Percentiles rank a stretch among this genome's conserved stretches.
These are phyloP conservation scores for Oemleria cerasiformis DNA, from an alignment of 306 rosid genomes.

Conservation along the genomic window DNA sequence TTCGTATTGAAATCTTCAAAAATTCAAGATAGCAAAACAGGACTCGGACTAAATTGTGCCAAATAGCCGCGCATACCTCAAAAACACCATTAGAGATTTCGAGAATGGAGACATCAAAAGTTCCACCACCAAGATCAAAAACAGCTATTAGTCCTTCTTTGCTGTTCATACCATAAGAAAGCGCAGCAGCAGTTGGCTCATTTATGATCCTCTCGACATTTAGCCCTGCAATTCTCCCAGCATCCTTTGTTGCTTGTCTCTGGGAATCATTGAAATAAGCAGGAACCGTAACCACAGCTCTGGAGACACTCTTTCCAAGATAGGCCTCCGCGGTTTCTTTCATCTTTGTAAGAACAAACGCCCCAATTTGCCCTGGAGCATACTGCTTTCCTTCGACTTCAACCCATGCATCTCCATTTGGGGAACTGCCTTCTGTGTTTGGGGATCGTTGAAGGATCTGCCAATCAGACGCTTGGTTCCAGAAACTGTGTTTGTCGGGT, in stretches of 20 bases:
- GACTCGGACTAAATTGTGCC: background rate
- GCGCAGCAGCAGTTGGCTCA: slow-evolving; percentile 96
- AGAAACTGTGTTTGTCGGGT: slow-evolving; percentile 75
- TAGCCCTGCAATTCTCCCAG: slow-evolving; percentile 88
- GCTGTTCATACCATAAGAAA: slow-evolving; percentile 91
- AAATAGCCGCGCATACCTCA: slow-evolving; percentile 47
- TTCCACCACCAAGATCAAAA: slow-evolving; percentile 94
- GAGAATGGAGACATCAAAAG: slow-evolving; percentile 90
- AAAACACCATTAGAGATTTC: slow-evolving; percentile 94
- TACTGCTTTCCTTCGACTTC: slow-evolving; percentile 83
- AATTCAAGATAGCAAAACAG: background rate
- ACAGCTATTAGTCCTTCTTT: slow-evolving; percentile 94
- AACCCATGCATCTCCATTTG: slow-evolving; percentile 98
- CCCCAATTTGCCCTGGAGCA: slow-evolving; percentile 89
- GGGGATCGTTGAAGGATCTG: slow-evolving; percentile 77
- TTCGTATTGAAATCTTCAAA: slow-evolving; percentile 2
- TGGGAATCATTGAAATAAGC: slow-evolving; percentile 89
- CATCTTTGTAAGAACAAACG: slow-evolving; percentile 80
- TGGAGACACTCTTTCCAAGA: slow-evolving; percentile 72
- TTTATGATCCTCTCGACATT: slow-evolving; percentile 88
- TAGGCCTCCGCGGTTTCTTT: slow-evolving; percentile 92
- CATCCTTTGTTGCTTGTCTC: slow-evolving; percentile 92
- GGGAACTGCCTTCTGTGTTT: slow-evolving; percentile 82
- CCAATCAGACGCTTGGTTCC: slow-evolving; percentile 92
- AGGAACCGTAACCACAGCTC: slow-evolving; percentile 86